Evolutionary conservation across 2,329 filamentous ascomycete species (phyloP).

Genomic region (Ceratocystis harringtonii): DNA sequence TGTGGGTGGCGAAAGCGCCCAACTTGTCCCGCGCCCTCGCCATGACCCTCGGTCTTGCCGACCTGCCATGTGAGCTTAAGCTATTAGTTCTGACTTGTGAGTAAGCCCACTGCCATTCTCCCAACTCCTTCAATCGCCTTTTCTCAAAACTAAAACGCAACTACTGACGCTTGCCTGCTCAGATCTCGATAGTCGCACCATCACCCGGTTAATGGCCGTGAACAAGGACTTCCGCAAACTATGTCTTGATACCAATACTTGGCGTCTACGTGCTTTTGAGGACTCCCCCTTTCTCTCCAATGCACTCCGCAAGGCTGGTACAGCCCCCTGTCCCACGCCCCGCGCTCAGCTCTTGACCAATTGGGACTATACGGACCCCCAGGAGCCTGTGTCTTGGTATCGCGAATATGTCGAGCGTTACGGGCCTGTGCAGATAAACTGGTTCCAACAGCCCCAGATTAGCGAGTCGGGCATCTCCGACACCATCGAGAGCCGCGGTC

Average conservation of each 20-base stretch:
- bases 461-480: slow-evolving; percentile 30
- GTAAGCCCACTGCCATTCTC: not conserved
- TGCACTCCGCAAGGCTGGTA: not conserved
- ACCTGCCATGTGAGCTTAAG: slow-evolving; percentile 8
- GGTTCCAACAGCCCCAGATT: slow-evolving; percentile 52
- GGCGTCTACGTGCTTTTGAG: slow-evolving; percentile 61
- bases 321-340: not conserved
- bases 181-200: slow-evolving; percentile 9
- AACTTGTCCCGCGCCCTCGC: not conserved
- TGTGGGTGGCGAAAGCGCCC: not conserved
- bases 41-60: slow-evolving; percentile 4
- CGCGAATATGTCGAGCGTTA: slow-evolving; percentile 75
- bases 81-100: slow-evolving; percentile 11
- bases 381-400: slow-evolving; percentile 68
- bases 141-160: not conserved
- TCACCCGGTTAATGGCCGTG: slow-evolving; percentile 5
- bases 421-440: slow-evolving; percentile 57
- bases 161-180: not conserved
- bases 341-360: slow-evolving; percentile 47
- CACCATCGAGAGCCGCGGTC: slow-evolving; percentile 53
- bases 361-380: slow-evolving; percentile 67
- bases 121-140: not conserved
- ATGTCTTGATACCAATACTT: slow-evolving; percentile 59
- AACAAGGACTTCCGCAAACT: slow-evolving; percentile 38
- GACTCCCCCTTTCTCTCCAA: slow-evolving; percentile 33